phyloP scores from a whole-genome alignment of 345 rosid species.

The Conringia planisiliqua region DNA sequence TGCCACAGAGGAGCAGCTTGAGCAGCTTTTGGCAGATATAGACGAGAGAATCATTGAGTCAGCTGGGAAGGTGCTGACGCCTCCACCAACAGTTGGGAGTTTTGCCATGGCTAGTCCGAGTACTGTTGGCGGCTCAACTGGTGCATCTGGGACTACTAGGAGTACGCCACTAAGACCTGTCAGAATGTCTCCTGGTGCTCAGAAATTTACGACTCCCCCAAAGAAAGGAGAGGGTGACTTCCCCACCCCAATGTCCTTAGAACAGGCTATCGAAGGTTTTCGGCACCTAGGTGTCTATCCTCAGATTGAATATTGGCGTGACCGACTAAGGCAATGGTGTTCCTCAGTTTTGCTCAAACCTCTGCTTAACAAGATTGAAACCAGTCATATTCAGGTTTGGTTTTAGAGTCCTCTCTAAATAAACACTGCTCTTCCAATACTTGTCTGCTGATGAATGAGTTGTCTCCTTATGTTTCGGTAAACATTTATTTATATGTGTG shows the following conservation, averaged over 20 bases:
- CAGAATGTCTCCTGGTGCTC: constrained; percentile 97
- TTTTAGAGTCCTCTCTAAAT: background rate
- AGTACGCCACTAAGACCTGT: constrained; percentile 87
- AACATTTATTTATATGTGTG: constrained; percentile 7
- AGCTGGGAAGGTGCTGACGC: constrained; percentile 69
- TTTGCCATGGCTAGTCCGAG: constrained; percentile 68
- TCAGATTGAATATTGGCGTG: constrained; percentile 89
- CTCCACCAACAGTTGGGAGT: constrained; percentile 66
- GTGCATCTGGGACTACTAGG: constrained; percentile 76
- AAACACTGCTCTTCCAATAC: background rate
- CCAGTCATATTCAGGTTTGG: constrained; percentile 80
- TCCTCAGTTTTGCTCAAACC: constrained; percentile 77
- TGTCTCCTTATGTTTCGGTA: constrained; percentile 2
- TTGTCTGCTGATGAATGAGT: background rate
- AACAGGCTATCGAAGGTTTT: constrained; percentile 84
- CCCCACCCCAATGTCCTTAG: constrained; percentile 87
- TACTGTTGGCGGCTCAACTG: constrained; percentile 64
- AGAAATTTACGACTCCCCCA: constrained; percentile 89
- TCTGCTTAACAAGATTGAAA: constrained; percentile 70
- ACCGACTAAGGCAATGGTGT: constrained; percentile 91
- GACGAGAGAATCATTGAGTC: constrained; percentile 75
- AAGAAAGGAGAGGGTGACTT: constrained; percentile 96
- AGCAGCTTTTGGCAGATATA: constrained; percentile 73
- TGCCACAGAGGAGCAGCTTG: constrained; percentile 83
- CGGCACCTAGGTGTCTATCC: constrained; percentile 78